phyloP scores from a whole-genome alignment of 2,329 filamentous ascomycete genomes.

The Didymella pomorum region DNA sequence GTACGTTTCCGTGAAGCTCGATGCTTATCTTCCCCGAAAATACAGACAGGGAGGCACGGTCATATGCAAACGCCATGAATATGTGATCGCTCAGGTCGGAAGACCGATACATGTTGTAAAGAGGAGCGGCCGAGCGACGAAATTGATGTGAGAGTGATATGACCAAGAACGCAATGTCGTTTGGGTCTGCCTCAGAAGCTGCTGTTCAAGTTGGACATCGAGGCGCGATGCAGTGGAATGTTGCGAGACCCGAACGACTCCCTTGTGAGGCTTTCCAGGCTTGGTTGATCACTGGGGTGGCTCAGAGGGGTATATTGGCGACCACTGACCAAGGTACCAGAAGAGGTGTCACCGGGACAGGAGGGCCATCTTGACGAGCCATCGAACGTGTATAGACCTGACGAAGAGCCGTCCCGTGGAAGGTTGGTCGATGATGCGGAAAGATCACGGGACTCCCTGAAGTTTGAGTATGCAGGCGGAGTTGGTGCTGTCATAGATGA shows the following conservation, averaged over 20 bases:
- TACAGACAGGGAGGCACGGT: not conserved
- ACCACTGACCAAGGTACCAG: conserved; percentile 9
- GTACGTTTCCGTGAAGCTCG: not conserved
- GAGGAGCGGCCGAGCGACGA: not conserved
- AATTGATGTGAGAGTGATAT: not conserved
- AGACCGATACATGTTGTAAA: not conserved
- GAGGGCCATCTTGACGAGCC: not conserved
- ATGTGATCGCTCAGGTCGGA: not conserved
- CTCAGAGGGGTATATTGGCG: conserved; percentile 19
- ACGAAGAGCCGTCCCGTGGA: conserved; percentile 6
- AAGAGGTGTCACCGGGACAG: not conserved
- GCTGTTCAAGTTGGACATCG: conserved; percentile 28
- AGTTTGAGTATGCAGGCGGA: conserved; percentile 22
- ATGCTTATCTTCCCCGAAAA: too few relatives aligned
- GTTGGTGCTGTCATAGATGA: conserved; percentile 28
- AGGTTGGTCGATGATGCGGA: conserved; percentile 1
- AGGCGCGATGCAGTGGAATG: conserved; percentile 20
- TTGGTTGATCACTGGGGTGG: conserved; percentile 11
- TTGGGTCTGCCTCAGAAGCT: conserved; percentile 16
- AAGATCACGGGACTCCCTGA: conserved; percentile 29
- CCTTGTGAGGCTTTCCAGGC: conserved; percentile 20
- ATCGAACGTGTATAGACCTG: conserved; percentile 7
- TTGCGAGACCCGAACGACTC: not conserved
- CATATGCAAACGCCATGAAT: not conserved
- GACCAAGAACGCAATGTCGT: not conserved